Evolutionary conservation across 345 rosid genomes (phyloP).

Genomic region (Eucalyptus regnans): DNA sequence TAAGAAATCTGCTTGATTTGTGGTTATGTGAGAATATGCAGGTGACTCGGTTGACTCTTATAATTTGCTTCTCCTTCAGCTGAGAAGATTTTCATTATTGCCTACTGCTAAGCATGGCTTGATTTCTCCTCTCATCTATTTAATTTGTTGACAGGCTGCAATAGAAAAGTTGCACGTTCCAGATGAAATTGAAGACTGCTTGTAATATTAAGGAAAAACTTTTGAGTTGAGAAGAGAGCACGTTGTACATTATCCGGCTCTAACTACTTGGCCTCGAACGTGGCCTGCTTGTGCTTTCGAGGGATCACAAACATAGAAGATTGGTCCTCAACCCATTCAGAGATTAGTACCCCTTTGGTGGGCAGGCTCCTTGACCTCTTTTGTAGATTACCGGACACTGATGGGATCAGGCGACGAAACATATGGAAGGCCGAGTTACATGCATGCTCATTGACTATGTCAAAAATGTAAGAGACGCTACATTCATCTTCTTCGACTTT

Average conservation of each 20-base stretch:
- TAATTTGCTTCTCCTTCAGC: neutral
- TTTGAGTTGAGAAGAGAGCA: neutral
- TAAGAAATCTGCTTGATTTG: neutral
- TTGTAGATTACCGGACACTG: neutral
- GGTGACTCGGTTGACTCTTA: neutral
- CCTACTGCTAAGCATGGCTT: neutral
- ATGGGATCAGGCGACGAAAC: neutral
- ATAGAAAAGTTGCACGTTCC: constrained; percentile 95
- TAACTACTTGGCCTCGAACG: neutral
- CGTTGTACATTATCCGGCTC: neutral
- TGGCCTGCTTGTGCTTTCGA: neutral
- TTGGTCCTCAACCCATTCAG: neutral
- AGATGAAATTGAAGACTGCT: neutral
- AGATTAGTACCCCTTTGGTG: neutral
- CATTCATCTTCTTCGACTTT: neutral
- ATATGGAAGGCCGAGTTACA: neutral
- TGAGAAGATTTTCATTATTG: neutral
- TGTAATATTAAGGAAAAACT: neutral
- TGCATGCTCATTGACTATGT: neutral
- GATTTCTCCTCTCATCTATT: neutral
- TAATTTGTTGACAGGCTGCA: constrained; percentile 48
- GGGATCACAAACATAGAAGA: neutral
- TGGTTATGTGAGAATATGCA: neutral
- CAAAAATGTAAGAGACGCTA: neutral
- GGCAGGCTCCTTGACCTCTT: neutral